Base-by-base conservation (phyloP, 2,329 filamentous ascomycete species). In the Ophioceras dolichostomum region DNA sequence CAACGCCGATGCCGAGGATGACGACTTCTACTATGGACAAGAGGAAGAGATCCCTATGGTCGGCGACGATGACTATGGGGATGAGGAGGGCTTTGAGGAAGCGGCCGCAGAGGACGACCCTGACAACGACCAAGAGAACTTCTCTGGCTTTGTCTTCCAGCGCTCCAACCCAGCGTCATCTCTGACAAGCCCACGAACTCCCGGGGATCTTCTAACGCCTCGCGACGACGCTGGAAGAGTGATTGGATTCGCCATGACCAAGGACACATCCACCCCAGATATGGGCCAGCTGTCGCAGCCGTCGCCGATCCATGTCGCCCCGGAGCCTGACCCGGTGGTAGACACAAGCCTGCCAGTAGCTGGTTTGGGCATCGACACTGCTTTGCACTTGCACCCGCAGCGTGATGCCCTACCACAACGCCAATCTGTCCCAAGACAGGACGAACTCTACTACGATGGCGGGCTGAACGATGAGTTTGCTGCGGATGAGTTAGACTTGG, bases 401-500 rank as follows among this genome's bases (percentile, higher is more conserved):
- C 18, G 19, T 17, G 13, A 16, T 3, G 22, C 31, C 26, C n/a
- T 16, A 21, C 12, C 10, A 12, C 16, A 37, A 14, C 30, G 37
- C 13, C 16, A 26, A 26, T 8, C 8, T 19, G n/a, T n/a, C n/a
- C n/a, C n/a, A n/a, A n/a, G 59, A 36, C 67, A 73, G 24, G 76
- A 80, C 45, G 79, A 84, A 44, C 59, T 83, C 21, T 84, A 83
- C 52, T 85, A 79, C 49, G 76, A 82, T 43, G 76, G 76, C 49
- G 78, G 76, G 3, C 56, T 75, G 45, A 65, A 69, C 12, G 67
- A 70, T 34, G 68, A 66, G 40, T 56, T 73, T 49, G n/a, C n/a
- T n/a, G 38, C 53, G 0, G 58, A 61, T 31, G 59, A 61, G 45
- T 50, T 60, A 6, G 59, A 64, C 29, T 68, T 71, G 46, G 61